phyloP scores from a whole-genome alignment of 2,329 filamentous ascomycete species.

The Amphichorda felina region DNA sequence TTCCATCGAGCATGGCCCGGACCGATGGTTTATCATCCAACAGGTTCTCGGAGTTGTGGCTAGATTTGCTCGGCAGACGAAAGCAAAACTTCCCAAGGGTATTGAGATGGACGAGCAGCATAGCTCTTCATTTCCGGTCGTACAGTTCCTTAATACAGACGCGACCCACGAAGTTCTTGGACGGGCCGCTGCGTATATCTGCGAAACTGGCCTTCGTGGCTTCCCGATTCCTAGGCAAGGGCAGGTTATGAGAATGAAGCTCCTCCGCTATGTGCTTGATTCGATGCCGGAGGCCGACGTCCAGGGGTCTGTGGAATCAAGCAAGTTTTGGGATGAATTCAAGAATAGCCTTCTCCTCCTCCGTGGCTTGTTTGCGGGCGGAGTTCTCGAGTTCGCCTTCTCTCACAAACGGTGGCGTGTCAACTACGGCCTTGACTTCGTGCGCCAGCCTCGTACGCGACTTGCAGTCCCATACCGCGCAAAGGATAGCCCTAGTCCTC shows the following conservation, averaged over 20 bases:
- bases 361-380: conserved; percentile 48
- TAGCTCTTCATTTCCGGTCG: background rate
- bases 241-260: background rate
- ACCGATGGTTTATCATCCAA: conserved; percentile 36
- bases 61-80: background rate
- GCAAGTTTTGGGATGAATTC: conserved; percentile 1
- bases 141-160: background rate
- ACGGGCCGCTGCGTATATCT: conserved; percentile 18
- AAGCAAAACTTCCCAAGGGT: background rate
- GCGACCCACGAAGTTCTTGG: background rate
- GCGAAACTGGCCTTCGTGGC: background rate
- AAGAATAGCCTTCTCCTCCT: conserved; percentile 30
- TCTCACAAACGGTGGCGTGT: conserved; percentile 54
- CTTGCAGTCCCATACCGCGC: conserved; percentile 56
- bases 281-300: conserved; percentile 1
- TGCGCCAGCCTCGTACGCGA: conserved; percentile 29
- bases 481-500: conserved; percentile 50
- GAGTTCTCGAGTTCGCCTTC: conserved; percentile 45
- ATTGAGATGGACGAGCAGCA: background rate
- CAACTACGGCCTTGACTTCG: conserved; percentile 45
- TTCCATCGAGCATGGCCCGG: conserved; percentile 37
- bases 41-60: conserved; percentile 25
- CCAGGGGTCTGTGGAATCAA: background rate
- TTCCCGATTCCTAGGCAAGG: too few species aligned
- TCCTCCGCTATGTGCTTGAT: conserved; percentile 3